Conservation (phyloP, 805 yeast species). For the Scheffersomyces amazonensis region DNA sequence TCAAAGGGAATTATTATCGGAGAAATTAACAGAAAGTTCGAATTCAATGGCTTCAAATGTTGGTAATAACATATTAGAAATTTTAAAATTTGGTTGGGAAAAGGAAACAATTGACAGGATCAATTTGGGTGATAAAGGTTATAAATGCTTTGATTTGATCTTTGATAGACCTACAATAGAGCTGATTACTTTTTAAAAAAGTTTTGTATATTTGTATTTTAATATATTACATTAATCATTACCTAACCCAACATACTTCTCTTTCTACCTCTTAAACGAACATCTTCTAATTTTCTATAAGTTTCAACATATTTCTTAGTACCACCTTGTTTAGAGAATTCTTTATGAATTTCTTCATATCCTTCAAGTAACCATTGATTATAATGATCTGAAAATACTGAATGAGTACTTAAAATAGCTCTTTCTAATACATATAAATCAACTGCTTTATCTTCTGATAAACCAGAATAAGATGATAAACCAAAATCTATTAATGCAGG, state of each 20-base stretch:
- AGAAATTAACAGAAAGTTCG: neutral
- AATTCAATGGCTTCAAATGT: conserved; percentile 1
- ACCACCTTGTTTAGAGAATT: conserved; percentile 27
- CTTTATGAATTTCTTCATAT: conserved; percentile 43
- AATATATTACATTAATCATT: neutral
- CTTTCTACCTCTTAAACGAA: conserved; percentile 89
- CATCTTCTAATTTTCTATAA: conserved; percentile 69
- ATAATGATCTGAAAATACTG: conserved; percentile 62
- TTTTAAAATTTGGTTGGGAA: conserved; percentile 3
- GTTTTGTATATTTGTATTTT: neutral
- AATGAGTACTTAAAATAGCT: conserved; percentile 89
- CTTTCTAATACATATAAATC: conserved; percentile 92
- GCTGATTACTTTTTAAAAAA: conserved; percentile 1
- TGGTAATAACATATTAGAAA: conserved; percentile 1
- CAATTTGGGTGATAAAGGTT: conserved; percentile 4
- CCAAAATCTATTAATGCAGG: conserved; percentile 91
- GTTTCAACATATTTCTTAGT: conserved; percentile 50
- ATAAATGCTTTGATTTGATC: conserved; percentile 4
- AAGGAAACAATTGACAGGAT: conserved; percentile 1
- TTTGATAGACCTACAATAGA: conserved; percentile 5
- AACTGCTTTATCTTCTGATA: conserved; percentile 95
- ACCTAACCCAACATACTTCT: conserved; percentile 81
- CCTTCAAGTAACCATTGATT: conserved; percentile 73
- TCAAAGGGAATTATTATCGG: neutral
- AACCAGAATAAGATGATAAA: conserved; percentile 67